Evolutionary conservation across 371 early-diverging fungal genomes (phyloP).

Genomic region (Gilbertella persicaria): DNA sequence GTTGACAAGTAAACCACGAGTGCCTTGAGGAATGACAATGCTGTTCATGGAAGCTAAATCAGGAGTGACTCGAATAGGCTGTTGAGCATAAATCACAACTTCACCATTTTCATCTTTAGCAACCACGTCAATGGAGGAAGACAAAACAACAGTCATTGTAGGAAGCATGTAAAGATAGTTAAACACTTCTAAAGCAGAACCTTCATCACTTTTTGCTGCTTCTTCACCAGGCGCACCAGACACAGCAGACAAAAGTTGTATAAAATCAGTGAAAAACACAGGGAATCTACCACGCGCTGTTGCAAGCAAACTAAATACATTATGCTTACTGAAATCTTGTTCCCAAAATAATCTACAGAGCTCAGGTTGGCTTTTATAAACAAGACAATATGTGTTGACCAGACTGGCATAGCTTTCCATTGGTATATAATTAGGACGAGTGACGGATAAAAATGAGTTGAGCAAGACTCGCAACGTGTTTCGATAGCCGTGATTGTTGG

Average conservation of each 20-base stretch:
- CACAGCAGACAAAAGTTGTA: constrained; percentile 30
- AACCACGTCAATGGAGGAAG: constrained; percentile 10
- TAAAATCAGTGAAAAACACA: constrained; percentile 26
- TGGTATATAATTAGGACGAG: constrained; percentile 30
- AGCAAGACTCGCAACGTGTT: constrained; percentile 23
- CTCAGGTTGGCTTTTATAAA: constrained; percentile 32
- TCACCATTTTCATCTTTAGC: constrained; percentile 7
- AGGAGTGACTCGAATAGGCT: constrained; percentile 22
- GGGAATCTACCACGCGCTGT: constrained; percentile 39
- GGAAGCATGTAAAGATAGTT: constrained; percentile 25
- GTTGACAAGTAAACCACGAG: constrained; percentile 24
- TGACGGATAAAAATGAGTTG: constrained; percentile 32
- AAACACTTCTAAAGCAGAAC: constrained; percentile 30
- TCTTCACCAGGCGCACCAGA: constrained; percentile 11
- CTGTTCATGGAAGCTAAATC: constrained; percentile 6
- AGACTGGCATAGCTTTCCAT: constrained; percentile 31
- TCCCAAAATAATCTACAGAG: constrained; percentile 39
- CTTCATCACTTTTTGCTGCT: constrained; percentile 1
- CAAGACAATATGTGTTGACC: constrained; percentile 16
- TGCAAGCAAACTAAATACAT: constrained; percentile 21
- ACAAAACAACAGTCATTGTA: constrained; percentile 26
- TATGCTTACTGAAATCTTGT: constrained; percentile 16
- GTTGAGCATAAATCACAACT: constrained; percentile 5
- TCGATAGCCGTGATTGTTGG: constrained; percentile 33
- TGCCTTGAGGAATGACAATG: constrained; percentile 22